Base-by-base conservation (phyloP, 1,139 yeast species). In the Blastobotrys petasosporus region DNA sequence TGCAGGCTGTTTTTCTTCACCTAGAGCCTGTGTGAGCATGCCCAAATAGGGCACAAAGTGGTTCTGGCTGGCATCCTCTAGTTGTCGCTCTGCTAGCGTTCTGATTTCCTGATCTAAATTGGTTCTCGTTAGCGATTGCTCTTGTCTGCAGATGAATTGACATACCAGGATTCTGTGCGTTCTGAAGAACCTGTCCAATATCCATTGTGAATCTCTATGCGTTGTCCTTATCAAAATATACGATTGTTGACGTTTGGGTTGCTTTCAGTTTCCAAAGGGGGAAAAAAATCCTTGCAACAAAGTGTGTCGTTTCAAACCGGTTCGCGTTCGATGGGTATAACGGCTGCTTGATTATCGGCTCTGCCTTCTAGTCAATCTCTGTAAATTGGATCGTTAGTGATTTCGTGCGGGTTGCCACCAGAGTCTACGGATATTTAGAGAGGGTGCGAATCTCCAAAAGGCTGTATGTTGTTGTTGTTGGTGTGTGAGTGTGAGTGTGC, bases 21-120 rank as follows among this genome's bases (percentile, higher is more conserved):
- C 82, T 54, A 92, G 73, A 29, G 85, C 87, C 54, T 79, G 79
- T 38, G 86, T 78, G 60, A 90, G 76, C 58, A 82, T 71, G 38
- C 79, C 78, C 58, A 88, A 69, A 62, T 82, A 92, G 56, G 74
- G 82, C 65, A 70, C 81, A 69, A 86, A 90, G 66, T 87, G 85
- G 53, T 80, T 83, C 57, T 76, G 74, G 31, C 95, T 83, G 25
- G 90, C 79, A 46, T 77, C 77, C 57, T 74, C 75, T 59, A 92
- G 76, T 66, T 86, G 87, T 43, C 78, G 73, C 66, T 87, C 96
- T 50, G 97, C 96, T 55, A 78, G 78, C 34, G 82, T 70, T 67
- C 97, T 81, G 57, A 78, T 78, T 51, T 73, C 69, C 45, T 85
- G 81, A 66, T 86, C 82, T 47, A 51, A n/a, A 33, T 35, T 38